Base-by-base conservation (phyloP, 2,329 filamentous ascomycete genomes). In the Alternaria postmessia region DNA sequence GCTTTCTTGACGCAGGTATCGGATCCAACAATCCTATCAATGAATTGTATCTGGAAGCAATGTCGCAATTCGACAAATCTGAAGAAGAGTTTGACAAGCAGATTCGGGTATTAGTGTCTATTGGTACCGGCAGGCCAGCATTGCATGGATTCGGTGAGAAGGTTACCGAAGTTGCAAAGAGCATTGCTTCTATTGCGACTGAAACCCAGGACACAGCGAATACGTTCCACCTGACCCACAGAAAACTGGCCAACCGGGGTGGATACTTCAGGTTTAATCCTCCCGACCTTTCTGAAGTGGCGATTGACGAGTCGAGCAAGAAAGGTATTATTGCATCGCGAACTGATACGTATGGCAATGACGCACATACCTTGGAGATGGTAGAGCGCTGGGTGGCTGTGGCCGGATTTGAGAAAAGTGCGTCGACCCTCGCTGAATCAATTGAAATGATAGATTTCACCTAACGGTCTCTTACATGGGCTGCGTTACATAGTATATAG, bases 1-100 rank as follows among this genome's bases (percentile, higher is more conserved):
- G 47, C 0, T 84, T 80, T 57, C 70, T 82, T 26, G 83, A 85
- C 63, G 82, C 80, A 22, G 63, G 51, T 14, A 43, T 61, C 7
- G 60, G 57, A 24, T 41, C 39, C 34, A 38, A 38, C 34, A 38
- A 38, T n/a, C 34, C 34, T 14, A 38, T 38, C 34, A 38, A 38
- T n/a, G 34, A 38, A 38, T 7, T 38, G 16, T 38, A 38, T n/a
- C 34, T 38, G 14, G 34, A 38, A 38, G 34, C 34, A 14, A 38
- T 38, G 34, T 38, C 34, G 16, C 16, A 38, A n/a, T 38, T 38
- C 34, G 34, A 38, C 34, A 38, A 38, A n/a, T n/a, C 34, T n/a
- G 34, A 38, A n/a, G 34, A 38, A 38, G 34, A 38, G 16, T 38
- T 38, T 38, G 34, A 38, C 34, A 38, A 38, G 34, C 34, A 38